A percentile compares a stretch with the other conserved stretches of the same genome.
These are phyloP conservation scores for Diutina sp. DNA, from an alignment of 1,139 yeast genomes.

Conservation along the genomic window DNA sequence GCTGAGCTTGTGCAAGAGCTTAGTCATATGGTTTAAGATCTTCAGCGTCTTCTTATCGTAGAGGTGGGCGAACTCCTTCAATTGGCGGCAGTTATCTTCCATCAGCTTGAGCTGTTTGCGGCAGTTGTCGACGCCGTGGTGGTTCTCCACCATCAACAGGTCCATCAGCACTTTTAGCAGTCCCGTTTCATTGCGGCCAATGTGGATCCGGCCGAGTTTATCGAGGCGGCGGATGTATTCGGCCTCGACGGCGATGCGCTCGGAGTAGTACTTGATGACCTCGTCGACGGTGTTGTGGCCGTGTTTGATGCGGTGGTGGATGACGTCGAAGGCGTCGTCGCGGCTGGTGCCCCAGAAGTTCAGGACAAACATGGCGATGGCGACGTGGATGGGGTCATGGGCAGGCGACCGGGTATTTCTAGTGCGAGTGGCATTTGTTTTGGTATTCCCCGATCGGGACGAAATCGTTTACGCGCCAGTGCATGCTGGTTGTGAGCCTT, in stretches of 20 bases:
- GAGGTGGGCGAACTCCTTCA: conserved; percentile 16
- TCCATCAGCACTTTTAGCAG: conserved; percentile 49
- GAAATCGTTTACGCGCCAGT: neutral
- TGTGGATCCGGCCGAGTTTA: conserved; percentile 30
- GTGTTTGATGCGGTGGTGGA: conserved; percentile 36
- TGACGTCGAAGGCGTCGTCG: conserved; percentile 34
- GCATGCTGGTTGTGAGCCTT: neutral
- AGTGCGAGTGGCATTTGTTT: neutral
- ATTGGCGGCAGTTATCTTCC: conserved; percentile 21
- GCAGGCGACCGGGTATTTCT: neutral
- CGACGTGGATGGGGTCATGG: neutral
- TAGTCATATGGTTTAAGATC: conserved; percentile 24
- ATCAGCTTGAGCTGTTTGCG: conserved; percentile 20
- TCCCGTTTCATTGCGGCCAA: conserved; percentile 53
- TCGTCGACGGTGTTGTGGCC: conserved; percentile 25
- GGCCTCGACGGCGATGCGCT: conserved; percentile 50
- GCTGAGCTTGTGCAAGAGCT: conserved; percentile 15
- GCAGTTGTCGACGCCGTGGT: conserved; percentile 20
- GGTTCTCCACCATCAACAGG: conserved; percentile 39
- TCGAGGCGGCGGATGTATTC: conserved; percentile 51
- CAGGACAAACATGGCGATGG: conserved; percentile 20
- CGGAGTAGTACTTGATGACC: conserved; percentile 32
- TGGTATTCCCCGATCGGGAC: neutral
- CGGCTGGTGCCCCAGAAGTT: conserved; percentile 36
- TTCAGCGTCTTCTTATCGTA: conserved; percentile 20